Percentiles rank a stretch among this genome's conserved stretches.
These are phyloP conservation scores for Trichoderma semiorbis DNA, from an alignment of 2,329 filamentous ascomycete species.

Conservation along the genomic window DNA sequence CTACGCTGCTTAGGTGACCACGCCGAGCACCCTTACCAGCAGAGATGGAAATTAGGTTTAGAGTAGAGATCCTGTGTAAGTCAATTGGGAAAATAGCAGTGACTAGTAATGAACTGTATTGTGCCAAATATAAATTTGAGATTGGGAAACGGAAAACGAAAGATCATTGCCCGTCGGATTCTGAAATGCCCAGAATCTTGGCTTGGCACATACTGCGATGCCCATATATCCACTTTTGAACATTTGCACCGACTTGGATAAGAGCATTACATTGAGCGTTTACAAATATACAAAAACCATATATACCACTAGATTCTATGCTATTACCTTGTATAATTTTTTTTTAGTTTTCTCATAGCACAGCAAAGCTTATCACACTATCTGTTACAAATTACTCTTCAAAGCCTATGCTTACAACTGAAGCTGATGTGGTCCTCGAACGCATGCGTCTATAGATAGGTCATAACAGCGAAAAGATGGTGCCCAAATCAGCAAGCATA, in stretches of 20 bases:
- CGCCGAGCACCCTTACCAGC: too few relatives aligned
- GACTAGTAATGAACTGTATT: background rate
- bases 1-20: background rate
- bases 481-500: background rate
- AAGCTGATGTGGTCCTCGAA: background rate
- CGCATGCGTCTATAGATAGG: background rate
- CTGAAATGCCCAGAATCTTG: background rate
- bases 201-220: background rate
- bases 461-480: background rate
- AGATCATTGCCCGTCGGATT: too few relatives aligned
- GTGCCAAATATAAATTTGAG: rapidly evolving
- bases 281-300: background rate
- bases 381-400: too few relatives aligned
- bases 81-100: background rate
- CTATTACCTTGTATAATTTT: background rate
- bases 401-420: background rate
- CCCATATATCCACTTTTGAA: background rate
- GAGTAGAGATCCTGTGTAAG: background rate
- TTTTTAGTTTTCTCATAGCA: background rate
- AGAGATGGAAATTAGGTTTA: background rate
- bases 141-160: background rate
- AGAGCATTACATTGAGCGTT: background rate
- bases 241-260: background rate
- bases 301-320: background rate
- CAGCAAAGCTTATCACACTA: background rate